Conservation (phyloP, 345 rosid genomes). For the Salix udensis region DNA sequence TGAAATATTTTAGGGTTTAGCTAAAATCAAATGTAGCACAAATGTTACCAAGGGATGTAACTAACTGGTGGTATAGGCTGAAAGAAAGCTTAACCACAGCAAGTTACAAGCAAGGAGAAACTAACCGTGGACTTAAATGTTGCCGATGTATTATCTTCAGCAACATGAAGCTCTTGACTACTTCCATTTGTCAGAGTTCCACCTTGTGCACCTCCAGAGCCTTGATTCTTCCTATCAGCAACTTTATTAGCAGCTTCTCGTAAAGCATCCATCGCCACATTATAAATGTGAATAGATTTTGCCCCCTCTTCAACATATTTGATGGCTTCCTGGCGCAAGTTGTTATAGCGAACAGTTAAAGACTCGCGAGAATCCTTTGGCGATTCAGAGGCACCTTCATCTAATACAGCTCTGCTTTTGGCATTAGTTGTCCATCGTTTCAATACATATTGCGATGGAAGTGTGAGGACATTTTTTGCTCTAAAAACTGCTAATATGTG, state of each 20-base stretch:
- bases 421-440: slow-evolving; percentile 66
- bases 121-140: slow-evolving; percentile 47
- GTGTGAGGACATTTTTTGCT: slow-evolving; percentile 63
- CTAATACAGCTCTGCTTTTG: slow-evolving; percentile 48
- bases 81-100: not conserved
- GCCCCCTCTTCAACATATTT: slow-evolving; percentile 57
- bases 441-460: slow-evolving; percentile 52
- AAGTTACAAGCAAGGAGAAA: slow-evolving; percentile 7
- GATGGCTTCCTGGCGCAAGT: slow-evolving; percentile 56
- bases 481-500: slow-evolving; percentile 60
- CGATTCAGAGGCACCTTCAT: slow-evolving; percentile 32
- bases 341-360: slow-evolving; percentile 53
- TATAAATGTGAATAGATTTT: slow-evolving; percentile 37
- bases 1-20: too few relatives aligned
- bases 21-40: not conserved
- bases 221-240: slow-evolving; percentile 32
- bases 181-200: slow-evolving; percentile 35
- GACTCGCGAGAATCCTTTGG: slow-evolving; percentile 50
- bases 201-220: slow-evolving; percentile 36
- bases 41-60: not conserved
- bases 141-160: slow-evolving; percentile 36
- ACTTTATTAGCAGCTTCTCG: slow-evolving; percentile 58
- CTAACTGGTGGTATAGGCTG: not conserved
- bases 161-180: slow-evolving; percentile 34
- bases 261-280: slow-evolving; percentile 45